phyloP scores from a whole-genome alignment of 768 basidiomycete genomes.

The Candolleomyces efflorescens region DNA sequence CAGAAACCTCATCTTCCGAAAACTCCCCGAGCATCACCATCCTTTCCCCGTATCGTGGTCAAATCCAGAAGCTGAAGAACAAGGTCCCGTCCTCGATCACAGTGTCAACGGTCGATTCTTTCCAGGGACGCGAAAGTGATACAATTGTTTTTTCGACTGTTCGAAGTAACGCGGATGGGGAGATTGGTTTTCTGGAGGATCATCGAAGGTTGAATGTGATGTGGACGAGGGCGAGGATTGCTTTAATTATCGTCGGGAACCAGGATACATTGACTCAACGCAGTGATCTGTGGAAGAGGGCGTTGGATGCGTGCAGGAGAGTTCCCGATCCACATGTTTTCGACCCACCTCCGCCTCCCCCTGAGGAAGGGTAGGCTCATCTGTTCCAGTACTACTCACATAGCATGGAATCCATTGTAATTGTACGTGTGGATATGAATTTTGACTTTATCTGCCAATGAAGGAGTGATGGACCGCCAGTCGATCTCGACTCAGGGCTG shows the following conservation, averaged over 20 bases:
- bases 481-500: too few relatives aligned
- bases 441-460: too few relatives aligned
- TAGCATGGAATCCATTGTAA: too few relatives aligned
- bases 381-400: background rate
- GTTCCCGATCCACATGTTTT: slow-evolving; percentile 5
- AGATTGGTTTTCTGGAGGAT: slow-evolving; percentile 66
- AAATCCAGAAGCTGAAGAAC: slow-evolving; percentile 43
- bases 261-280: slow-evolving; percentile 42
- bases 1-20: background rate
- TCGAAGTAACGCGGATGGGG: slow-evolving; percentile 51
- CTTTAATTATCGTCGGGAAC: slow-evolving; percentile 59
- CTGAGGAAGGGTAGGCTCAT: background rate
- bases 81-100: slow-evolving; percentile 32
- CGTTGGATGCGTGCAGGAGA: slow-evolving; percentile 37
- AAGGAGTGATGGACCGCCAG: too few relatives aligned
- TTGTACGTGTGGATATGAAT: too few relatives aligned
- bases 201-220: slow-evolving; percentile 60
- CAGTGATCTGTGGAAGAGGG: slow-evolving; percentile 46
- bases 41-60: slow-evolving; percentile 59
- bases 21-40: slow-evolving; percentile 38
- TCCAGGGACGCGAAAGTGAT: slow-evolving; percentile 67
- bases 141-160: slow-evolving; percentile 64
- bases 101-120: slow-evolving; percentile 55
- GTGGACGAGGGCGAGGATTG: slow-evolving; percentile 63
- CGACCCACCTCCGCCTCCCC: background rate